phyloP scores from a whole-genome alignment of 2,329 filamentous ascomycete genomes.

The Paraphoma sp. region DNA sequence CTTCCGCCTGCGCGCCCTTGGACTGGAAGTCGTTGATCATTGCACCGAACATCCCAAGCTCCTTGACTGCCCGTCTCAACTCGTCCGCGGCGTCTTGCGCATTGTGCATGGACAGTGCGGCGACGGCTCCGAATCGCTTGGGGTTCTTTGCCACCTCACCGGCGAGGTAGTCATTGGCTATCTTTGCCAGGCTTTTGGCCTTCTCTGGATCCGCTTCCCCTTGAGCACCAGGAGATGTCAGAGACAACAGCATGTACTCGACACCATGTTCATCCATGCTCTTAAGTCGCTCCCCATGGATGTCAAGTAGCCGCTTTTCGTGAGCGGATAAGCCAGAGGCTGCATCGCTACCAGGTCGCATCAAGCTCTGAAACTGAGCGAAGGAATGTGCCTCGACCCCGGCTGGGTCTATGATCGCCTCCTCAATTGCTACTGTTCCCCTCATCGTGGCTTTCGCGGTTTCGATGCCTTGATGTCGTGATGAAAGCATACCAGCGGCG shows the following conservation, averaged over 20 bases:
- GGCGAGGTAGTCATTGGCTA: conserved; percentile 36
- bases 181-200: conserved; percentile 29
- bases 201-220: conserved; percentile 31
- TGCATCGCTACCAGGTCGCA: conserved; percentile 29
- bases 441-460: conserved; percentile 19
- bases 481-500: not conserved
- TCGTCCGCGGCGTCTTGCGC: conserved; percentile 39
- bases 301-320: conserved; percentile 31
- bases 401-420: conserved; percentile 36
- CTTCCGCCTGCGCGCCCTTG: conserved; percentile 34
- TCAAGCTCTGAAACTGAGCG: conserved; percentile 34
- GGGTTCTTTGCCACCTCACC: conserved; percentile 37
- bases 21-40: conserved; percentile 55
- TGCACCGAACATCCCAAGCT: conserved; percentile 66
- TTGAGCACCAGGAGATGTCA: conserved; percentile 37
- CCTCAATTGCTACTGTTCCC: conserved; percentile 37
- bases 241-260: conserved; percentile 38
- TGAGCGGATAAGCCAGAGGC: conserved; percentile 29
- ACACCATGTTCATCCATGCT: conserved; percentile 38
- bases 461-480: not conserved
- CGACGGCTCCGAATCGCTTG: conserved; percentile 24
- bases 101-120: conserved; percentile 44
- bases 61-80: conserved; percentile 35
- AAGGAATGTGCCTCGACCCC: conserved; percentile 34
- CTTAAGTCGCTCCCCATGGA: conserved; percentile 34